Percentiles rank a stretch among this genome's conserved stretches.
Evolutionary conservation across 345 rosid species (phyloP).

Genomic region (Jatropha curcas): DNA sequence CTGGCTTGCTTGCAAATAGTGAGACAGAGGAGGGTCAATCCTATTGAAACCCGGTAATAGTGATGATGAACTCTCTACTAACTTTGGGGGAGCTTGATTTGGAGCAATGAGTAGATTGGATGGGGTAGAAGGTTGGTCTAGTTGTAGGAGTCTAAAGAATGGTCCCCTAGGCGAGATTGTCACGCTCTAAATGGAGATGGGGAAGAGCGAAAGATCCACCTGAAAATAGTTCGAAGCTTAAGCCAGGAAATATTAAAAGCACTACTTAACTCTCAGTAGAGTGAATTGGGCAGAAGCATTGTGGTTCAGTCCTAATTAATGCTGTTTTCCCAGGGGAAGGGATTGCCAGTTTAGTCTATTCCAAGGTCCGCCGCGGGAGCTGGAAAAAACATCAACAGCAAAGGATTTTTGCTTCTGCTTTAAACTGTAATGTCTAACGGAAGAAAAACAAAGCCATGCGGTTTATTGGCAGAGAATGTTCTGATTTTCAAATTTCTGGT

Average conservation of each 20-base stretch:
- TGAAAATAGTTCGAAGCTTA: conserved; percentile 35
- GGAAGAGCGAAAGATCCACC: conserved; percentile 68
- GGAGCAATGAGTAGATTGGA: conserved; percentile 97
- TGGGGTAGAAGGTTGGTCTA: conserved; percentile 98
- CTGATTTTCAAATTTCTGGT: conserved; percentile 72
- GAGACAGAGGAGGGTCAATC: conserved; percentile 79
- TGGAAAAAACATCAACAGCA: conserved; percentile 89
- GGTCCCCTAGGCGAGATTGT: conserved; percentile 64
- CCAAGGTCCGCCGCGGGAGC: conserved; percentile 97
- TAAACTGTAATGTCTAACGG: conserved; percentile 73
- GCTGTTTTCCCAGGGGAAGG: conserved; percentile 73
- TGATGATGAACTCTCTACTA: conserved; percentile 93
- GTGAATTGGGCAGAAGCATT: conserved; percentile 86
- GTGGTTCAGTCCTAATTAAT: conserved; percentile 82
- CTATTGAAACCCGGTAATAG: conserved; percentile 64
- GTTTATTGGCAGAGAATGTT: conserved; percentile 80
- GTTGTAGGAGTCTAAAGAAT: conserved; percentile 89
- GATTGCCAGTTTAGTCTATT: conserved; percentile 88
- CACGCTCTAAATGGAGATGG: conserved; percentile 54
- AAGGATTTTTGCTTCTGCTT: conserved; percentile 84
- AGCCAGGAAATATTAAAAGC: conserved; percentile 45
- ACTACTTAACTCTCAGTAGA: conserved; percentile 77
- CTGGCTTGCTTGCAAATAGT: conserved; percentile 74
- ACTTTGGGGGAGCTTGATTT: conserved; percentile 88
- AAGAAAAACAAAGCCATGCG: conserved; percentile 77